Evolutionary conservation across 1,284 basidiomycete species (phyloP).

Genomic region (Clitocybe nebularis): DNA sequence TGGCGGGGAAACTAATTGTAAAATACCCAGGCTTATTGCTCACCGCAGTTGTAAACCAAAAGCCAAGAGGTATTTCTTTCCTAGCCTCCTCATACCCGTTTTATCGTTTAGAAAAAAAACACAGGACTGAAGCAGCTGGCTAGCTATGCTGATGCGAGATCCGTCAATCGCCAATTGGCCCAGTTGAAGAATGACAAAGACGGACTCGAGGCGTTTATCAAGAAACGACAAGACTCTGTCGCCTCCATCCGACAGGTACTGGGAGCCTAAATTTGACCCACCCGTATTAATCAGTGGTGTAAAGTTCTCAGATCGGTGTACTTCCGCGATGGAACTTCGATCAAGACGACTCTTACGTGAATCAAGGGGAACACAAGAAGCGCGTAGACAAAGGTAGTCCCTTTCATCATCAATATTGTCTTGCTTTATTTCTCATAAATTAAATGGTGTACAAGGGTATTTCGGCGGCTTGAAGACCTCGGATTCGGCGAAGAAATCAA

Average conservation of each 20-base stretch:
- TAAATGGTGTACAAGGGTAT: slow-evolving; percentile 1
- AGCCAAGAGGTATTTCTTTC: not conserved
- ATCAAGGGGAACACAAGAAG: not conserved
- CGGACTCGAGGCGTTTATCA: slow-evolving; percentile 2
- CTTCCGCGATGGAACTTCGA: not conserved
- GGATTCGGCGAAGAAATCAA: slow-evolving; percentile 8
- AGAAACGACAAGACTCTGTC: slow-evolving; percentile 1
- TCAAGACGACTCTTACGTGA: not conserved
- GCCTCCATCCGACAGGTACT: not conserved
- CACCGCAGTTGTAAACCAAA: not conserved
- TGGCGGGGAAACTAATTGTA: slow-evolving; percentile 3
- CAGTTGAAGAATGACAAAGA: slow-evolving; percentile 4
- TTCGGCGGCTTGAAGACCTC: slow-evolving; percentile 1
- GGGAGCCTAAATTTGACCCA: not conserved
- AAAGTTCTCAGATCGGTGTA: not conserved
- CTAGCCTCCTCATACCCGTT: not conserved
- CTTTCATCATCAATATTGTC: not conserved
- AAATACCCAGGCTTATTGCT: not conserved
- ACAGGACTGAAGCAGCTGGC: not conserved
- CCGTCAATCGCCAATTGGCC: slow-evolving; percentile 5
- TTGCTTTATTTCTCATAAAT: not conserved
- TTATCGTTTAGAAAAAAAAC: not conserved
- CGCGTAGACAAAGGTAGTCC: slow-evolving; percentile 3
- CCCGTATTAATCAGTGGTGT: too few relatives aligned
- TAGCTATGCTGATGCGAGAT: slow-evolving; percentile 2